phyloP scores from a whole-genome alignment of 106 monocot genomes.

The Triglochin maritima region DNA sequence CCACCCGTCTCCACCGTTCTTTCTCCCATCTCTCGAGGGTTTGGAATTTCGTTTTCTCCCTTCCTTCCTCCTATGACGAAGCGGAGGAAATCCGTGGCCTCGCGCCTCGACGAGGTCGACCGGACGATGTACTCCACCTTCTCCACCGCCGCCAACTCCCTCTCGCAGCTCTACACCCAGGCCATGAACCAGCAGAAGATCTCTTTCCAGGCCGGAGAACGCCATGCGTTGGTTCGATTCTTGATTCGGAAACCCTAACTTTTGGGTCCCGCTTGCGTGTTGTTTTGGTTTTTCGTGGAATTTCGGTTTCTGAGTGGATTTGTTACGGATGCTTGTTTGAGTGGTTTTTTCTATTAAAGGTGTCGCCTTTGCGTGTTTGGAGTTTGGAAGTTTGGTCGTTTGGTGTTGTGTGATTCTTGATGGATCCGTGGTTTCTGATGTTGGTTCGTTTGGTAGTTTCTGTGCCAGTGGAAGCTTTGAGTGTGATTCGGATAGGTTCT shows the following conservation, averaged over 20 bases:
- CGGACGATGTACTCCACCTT: constrained; percentile 61
- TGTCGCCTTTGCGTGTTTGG: neutral
- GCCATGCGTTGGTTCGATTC: constrained; percentile 57
- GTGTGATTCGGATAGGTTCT: no score
- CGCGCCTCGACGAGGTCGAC: constrained; percentile 55
- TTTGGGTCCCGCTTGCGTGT: neutral
- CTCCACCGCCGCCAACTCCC: constrained; percentile 73
- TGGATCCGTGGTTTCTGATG: no score
- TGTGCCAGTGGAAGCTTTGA: no score
- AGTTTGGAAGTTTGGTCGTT: neutral
- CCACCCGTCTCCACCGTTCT: neutral
- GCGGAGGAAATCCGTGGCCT: constrained; percentile 73
- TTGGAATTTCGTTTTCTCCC: no score
- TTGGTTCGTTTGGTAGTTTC: no score
- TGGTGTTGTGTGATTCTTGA: neutral
- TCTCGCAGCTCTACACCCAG: constrained; percentile 76
- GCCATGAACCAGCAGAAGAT: constrained; percentile 84
- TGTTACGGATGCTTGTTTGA: neutral
- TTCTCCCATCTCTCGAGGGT: neutral
- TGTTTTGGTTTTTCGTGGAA: no score
- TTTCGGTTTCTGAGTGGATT: neutral
- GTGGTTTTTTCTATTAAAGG: neutral
- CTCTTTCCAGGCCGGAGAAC: constrained; percentile 83
- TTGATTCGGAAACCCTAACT: neutral
- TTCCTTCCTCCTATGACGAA: constrained; percentile 30